A percentile compares a stretch with the other conserved stretches of the same genome.
Evolutionary conservation across 495 filamentous ascomycete genomes (phyloP).

Genomic region (Lasiosphaeriaceae sp.): DNA sequence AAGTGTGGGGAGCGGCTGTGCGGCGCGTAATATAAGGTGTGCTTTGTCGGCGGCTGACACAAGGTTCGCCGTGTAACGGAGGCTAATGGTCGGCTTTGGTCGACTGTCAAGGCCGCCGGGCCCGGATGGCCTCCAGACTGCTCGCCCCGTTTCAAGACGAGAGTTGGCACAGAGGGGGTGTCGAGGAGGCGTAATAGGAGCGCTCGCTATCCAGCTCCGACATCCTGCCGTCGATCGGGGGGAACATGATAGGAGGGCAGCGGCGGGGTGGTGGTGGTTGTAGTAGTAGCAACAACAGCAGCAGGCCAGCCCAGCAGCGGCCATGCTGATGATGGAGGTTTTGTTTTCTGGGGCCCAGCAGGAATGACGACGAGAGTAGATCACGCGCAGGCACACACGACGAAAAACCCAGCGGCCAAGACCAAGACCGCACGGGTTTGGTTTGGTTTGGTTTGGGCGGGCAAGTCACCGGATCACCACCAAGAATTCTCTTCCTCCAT

Average conservation of each 20-base stretch:
- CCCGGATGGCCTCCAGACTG: background rate
- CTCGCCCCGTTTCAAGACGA: slow-evolving; percentile 19
- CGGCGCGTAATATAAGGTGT: slow-evolving; percentile 26
- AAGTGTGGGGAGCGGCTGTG: slow-evolving; percentile 15
- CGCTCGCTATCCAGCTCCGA: background rate
- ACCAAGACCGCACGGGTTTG: background rate
- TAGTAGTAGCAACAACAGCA: no score
- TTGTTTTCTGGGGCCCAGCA: background rate
- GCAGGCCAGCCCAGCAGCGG: background rate
- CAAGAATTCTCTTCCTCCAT: background rate
- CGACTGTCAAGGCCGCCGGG: slow-evolving; percentile 4
- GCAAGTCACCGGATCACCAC: slow-evolving; percentile 11
- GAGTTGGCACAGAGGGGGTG: slow-evolving; percentile 15
- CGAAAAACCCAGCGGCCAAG: slow-evolving; percentile 8
- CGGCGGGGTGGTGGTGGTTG: background rate
- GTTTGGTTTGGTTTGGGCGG: slow-evolving; percentile 1
- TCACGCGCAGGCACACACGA: slow-evolving; percentile 17
- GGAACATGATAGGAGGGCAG: background rate
- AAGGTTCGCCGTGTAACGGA: background rate
- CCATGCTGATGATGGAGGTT: slow-evolving; percentile 1
- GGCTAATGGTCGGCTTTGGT: slow-evolving; percentile 4
- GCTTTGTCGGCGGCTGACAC: background rate
- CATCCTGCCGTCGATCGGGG: background rate
- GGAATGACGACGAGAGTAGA: slow-evolving; percentile 18
- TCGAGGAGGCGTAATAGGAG: slow-evolving; percentile 6